phyloP scores from a whole-genome alignment of 1,139 yeast genomes.

The Geotrichum histeridarum region DNA sequence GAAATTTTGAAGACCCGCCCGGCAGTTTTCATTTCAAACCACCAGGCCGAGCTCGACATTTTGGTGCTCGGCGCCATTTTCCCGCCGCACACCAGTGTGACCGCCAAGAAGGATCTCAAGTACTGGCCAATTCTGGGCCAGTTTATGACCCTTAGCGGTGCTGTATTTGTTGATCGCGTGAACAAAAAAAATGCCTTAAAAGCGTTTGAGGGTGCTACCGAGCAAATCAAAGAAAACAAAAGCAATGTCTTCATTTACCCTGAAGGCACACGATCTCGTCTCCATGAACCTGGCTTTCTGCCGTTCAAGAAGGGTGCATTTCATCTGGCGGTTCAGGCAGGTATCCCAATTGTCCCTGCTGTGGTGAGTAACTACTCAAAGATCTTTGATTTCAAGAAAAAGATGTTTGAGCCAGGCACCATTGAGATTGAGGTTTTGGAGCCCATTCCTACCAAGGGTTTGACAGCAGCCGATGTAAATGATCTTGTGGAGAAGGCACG shows the following conservation, averaged over 20 bases:
- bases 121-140: constrained; percentile 93
- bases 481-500: constrained; percentile 43
- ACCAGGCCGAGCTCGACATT: constrained; percentile 59
- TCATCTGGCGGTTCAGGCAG: constrained; percentile 91
- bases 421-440: constrained; percentile 62
- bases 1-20: too few relatives aligned
- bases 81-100: constrained; percentile 86
- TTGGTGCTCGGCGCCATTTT: constrained; percentile 73
- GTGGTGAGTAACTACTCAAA: constrained; percentile 80
- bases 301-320: constrained; percentile 97
- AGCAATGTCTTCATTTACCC: constrained; percentile 83
- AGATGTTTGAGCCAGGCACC: constrained; percentile 45
- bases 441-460: constrained; percentile 55
- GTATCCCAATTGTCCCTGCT: constrained; percentile 80
- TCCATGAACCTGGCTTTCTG: constrained; percentile 59
- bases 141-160: constrained; percentile 89
- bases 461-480: constrained; percentile 57
- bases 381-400: constrained; percentile 38
- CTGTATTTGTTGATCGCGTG: constrained; percentile 85
- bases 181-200: constrained; percentile 69
- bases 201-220: constrained; percentile 66
- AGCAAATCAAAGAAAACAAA: constrained; percentile 50
- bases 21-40: constrained; percentile 23
- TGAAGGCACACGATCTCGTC: constrained; percentile 85
- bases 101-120: constrained; percentile 80